Evolutionary conservation across 108 stramenopile species (phyloP).

Genomic region (Asterionellopsis glacialis): DNA sequence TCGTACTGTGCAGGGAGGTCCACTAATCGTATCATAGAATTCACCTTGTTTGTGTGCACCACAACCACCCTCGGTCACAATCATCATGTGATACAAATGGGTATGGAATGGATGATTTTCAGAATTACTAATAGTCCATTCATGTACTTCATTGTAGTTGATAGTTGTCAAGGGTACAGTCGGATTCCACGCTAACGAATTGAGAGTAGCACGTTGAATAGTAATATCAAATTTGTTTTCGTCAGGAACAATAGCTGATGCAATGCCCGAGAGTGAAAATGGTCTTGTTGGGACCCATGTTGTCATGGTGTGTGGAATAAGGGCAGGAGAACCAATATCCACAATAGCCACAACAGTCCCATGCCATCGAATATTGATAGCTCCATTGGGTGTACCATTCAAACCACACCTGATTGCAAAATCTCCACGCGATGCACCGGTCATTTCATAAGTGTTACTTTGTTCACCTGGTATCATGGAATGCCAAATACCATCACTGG

Average conservation of each 20-base stretch:
- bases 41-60: constrained; percentile 37
- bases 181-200: constrained; percentile 28
- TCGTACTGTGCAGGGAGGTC: constrained; percentile 29
- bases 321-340: constrained; percentile 10
- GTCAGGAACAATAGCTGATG: not conserved
- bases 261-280: constrained; percentile 16
- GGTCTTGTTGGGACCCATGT: constrained; percentile 24
- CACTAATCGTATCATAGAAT: constrained; percentile 40
- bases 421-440: constrained; percentile 32
- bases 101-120: constrained; percentile 39
- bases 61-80: constrained; percentile 38
- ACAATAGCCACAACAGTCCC: not conserved
- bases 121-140: constrained; percentile 27
- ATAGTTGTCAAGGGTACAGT: constrained; percentile 15
- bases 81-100: constrained; percentile 45
- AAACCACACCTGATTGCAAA: constrained; percentile 28
- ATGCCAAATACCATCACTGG: constrained; percentile 41
- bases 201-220: constrained; percentile 17
- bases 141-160: constrained; percentile 23
- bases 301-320: not conserved
- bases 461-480: constrained; percentile 5
- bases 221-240: constrained; percentile 17
- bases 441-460: constrained; percentile 17
- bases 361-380: not conserved
- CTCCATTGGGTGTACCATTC: not conserved